A percentile compares a stretch with the other conserved stretches of the same genome.
Conservation (phyloP, 169 alveolate species). For the Plasmodium sp. region DNA sequence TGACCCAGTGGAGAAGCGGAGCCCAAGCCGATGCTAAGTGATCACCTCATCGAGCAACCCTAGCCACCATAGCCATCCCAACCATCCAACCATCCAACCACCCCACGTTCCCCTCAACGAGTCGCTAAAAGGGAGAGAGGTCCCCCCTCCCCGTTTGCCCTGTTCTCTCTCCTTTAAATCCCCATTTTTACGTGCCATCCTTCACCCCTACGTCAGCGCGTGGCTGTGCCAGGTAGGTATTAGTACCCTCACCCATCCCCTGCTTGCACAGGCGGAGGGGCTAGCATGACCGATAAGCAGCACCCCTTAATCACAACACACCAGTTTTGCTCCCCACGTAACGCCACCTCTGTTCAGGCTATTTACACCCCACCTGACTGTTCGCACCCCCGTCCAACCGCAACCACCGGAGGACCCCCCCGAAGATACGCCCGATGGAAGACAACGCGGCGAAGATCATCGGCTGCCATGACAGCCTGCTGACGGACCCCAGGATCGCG, state of each 20-base stretch:
- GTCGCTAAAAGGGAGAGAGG: background rate
- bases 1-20: background rate
- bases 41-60: background rate
- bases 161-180: background rate
- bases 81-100: background rate
- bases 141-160: background rate
- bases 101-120: background rate
- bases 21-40: background rate
- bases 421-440: slow-evolving; percentile 4
- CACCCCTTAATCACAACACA: background rate
- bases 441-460: slow-evolving; percentile 60
- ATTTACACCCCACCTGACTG: background rate
- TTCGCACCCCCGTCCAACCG: background rate
- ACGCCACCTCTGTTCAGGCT: background rate
- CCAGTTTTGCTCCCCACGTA: background rate
- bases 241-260: no score
- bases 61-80: no score
- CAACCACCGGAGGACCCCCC: no score
- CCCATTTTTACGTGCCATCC: background rate
- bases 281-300: background rate
- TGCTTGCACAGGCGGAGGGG: background rate
- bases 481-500: slow-evolving; percentile 69
- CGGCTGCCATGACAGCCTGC: slow-evolving; percentile 34
- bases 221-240: background rate
- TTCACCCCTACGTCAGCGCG: background rate